Conservation (phyloP, 2,329 filamentous ascomycete species). For the Trichothecium sympodiale region DNA sequence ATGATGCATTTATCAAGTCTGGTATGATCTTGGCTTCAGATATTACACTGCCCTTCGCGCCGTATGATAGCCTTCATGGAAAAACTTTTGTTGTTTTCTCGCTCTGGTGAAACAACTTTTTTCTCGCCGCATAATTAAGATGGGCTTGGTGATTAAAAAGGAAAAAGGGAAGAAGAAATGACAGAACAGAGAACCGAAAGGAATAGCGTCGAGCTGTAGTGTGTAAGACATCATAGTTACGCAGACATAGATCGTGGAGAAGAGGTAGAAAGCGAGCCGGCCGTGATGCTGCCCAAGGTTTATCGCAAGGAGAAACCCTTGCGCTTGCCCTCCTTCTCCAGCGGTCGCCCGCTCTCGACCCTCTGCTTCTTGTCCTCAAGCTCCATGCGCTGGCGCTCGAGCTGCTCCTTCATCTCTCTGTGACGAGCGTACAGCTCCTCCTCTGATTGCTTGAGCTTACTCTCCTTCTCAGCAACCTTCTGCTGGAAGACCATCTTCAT, state of each 20-base stretch:
- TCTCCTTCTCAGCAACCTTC: slow-evolving; percentile 99
- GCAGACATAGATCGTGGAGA: slow-evolving; percentile 41
- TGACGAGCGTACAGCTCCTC: slow-evolving; percentile 97
- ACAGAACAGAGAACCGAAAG: slow-evolving; percentile 31
- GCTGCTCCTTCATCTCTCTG: slow-evolving; percentile 99
- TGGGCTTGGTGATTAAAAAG: slow-evolving; percentile 27
- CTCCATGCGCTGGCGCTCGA: slow-evolving; percentile 88
- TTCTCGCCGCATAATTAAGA: slow-evolving; percentile 23
- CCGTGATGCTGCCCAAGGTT: slow-evolving; percentile 18
- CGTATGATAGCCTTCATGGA: slow-evolving; percentile 6
- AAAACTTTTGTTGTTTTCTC: slow-evolving; percentile 21
- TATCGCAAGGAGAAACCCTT: slow-evolving; percentile 99
- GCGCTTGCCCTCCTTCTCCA: slow-evolving; percentile 97
- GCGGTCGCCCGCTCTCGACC: slow-evolving; percentile 85
- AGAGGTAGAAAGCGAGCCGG: slow-evolving; percentile 9
- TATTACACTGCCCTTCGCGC: not conserved
- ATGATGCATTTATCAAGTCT: no score
- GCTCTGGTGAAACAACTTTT: slow-evolving; percentile 20
- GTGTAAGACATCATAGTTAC: slow-evolving; percentile 47
- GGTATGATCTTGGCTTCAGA: no score
- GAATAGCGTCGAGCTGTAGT: slow-evolving; percentile 46
- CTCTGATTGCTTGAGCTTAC: slow-evolving; percentile 98
- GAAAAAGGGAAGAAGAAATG: slow-evolving; percentile 23
- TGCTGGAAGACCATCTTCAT: slow-evolving; percentile 99
- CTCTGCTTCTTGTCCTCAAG: slow-evolving; percentile 97